phyloP scores from a whole-genome alignment of 2,329 filamentous ascomycete species.

The Myriosclerotinia curreyana region DNA sequence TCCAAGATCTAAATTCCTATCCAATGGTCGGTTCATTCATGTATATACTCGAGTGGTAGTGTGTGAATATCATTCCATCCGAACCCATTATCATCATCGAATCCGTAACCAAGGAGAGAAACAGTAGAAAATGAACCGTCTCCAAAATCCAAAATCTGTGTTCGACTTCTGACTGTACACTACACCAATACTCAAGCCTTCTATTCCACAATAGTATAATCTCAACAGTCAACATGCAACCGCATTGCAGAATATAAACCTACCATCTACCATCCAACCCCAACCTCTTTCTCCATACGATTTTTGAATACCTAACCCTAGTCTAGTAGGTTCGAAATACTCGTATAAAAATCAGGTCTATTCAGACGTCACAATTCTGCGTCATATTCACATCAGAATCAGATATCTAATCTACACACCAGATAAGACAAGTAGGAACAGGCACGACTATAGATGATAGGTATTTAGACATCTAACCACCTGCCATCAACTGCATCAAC shows the following conservation, averaged over 20 bases:
- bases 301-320: too few relatives aligned
- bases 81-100: not conserved
- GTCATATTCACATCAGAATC: too few relatives aligned
- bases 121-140: too few relatives aligned
- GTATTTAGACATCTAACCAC: not conserved
- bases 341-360: not conserved
- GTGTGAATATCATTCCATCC: not conserved
- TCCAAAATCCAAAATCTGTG: not conserved
- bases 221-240: too few relatives aligned
- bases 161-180: not conserved
- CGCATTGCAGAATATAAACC: too few relatives aligned
- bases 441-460: not conserved
- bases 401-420: too few relatives aligned
- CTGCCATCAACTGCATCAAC: too few relatives aligned
- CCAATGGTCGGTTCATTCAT: not conserved
- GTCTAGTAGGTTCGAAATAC: too few relatives aligned
- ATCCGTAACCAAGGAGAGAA: slow-evolving; percentile 1
- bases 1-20: not conserved
- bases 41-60: not conserved
- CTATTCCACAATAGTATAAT: not conserved
- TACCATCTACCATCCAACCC: too few relatives aligned
- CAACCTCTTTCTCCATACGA: too few relatives aligned
- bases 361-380: too few relatives aligned
- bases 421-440: too few relatives aligned
- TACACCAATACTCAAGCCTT: not conserved